Conservation (phyloP, 164 flowering plant genomes). For the Dillenia suffruticosa region DNA sequence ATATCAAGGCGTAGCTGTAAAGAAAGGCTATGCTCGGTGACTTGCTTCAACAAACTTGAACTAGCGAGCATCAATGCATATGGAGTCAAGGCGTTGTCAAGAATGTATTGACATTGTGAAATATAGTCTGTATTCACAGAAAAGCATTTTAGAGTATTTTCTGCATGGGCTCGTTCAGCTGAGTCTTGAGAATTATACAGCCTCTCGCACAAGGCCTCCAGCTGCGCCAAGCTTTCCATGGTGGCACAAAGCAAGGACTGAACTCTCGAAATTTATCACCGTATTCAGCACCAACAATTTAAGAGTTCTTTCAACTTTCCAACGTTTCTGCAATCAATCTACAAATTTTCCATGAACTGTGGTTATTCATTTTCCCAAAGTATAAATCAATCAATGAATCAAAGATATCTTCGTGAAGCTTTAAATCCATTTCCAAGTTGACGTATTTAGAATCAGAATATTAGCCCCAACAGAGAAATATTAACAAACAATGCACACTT, state of each 20-base stretch:
- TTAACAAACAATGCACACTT: too few relatives aligned
- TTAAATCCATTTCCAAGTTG: too few relatives aligned
- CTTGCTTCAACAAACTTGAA: slow-evolving; percentile 97
- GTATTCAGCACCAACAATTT: slow-evolving; percentile 29
- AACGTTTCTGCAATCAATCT: slow-evolving; percentile 30
- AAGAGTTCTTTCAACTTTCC: slow-evolving; percentile 27
- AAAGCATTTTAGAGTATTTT: slow-evolving; percentile 88
- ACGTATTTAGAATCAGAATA: too few relatives aligned
- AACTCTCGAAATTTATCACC: slow-evolving; percentile 20
- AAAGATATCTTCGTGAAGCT: too few relatives aligned
- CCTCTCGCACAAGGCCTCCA: slow-evolving; percentile 96
- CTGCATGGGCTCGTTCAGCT: slow-evolving; percentile 89
- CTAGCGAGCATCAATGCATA: slow-evolving; percentile 98
- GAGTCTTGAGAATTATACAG: slow-evolving; percentile 95
- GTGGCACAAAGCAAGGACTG: slow-evolving; percentile 10
- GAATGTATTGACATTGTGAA: slow-evolving; percentile 93
- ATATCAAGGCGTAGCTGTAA: slow-evolving; percentile 96
- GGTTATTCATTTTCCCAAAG: slow-evolving; percentile 16
- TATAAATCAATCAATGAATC: slow-evolving; percentile 3
- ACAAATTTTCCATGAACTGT: slow-evolving; percentile 31
- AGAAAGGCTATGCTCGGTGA: slow-evolving; percentile 88
- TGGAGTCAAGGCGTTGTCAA: slow-evolving; percentile 88
- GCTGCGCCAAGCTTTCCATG: slow-evolving; percentile 90
- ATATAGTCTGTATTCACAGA: slow-evolving; percentile 85
- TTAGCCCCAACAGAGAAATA: too few relatives aligned